Evolutionary conservation across 73 alveolate species (phyloP), one percentile per base, ranked within the genome.

Genomic region (Durusdinium trenchii): DNA sequence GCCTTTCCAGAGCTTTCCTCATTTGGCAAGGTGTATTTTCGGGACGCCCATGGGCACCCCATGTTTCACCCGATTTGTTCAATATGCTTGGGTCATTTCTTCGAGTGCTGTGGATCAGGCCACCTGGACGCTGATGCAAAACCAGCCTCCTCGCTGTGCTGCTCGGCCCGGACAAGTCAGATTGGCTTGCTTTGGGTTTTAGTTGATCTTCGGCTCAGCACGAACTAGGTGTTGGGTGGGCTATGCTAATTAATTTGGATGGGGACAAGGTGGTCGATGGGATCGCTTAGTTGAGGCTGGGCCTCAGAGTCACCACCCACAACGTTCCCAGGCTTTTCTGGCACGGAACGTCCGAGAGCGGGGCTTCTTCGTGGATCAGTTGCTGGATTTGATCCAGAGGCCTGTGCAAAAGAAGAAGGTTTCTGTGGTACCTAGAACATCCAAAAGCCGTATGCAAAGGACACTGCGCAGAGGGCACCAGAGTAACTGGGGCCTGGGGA

Each of bases 301-400:
- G 28, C 32, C 18, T 73, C 84, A 47, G 23, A 73, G n/a, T n/a
- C n/a, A n/a, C n/a, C n/a, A n/a, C n/a, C n/a, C n/a, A n/a, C n/a
- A n/a, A 30, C 30, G 32, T 10, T 36, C 93, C 9, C 14, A 83
- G 93, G 93, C 93, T 38, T 50, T 35, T 36, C 28, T 83, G 51
- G 93, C 93, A 12, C 71, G 75, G 36, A 83, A 83, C 51, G 71
- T 47, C 32, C 36, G 36, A 73, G 52, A 83, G 51, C 93, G 93
- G 18, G 93, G 93, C 51, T 83, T 83, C 51, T n/a, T 83, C 75
- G 93, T 83, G 93, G 93, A 83, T 51, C 93, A 83, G 35, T 30
- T 83, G 93, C 48, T 83, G 75, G 93, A 83, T 50, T 32, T 50
- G 75, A 32, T 83, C 51, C 75, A 48, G 18, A 83, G 93, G 93